A percentile compares a stretch with the other conserved stretches of the same genome.
Conservation (phyloP, 164 flowering plant species). For the Echeveria elegans region DNA sequence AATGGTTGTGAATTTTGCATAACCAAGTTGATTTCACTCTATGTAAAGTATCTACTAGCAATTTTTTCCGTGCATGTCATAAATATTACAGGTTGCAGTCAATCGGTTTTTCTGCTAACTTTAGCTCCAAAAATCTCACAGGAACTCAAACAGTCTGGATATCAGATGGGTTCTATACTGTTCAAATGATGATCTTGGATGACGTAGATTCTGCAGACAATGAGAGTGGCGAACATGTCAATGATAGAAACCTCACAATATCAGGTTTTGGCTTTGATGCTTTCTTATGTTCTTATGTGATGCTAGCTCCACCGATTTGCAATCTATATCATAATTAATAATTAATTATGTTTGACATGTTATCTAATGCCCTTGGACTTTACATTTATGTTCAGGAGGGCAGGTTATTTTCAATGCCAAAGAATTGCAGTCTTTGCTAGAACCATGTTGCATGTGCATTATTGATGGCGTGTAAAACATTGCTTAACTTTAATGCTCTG, state of each 20-base stretch:
- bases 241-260: constrained; percentile 28
- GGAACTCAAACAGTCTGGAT: constrained; percentile 63
- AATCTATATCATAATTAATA: too few relatives aligned
- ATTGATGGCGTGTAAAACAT: background rate
- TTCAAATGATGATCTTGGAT: constrained; percentile 39
- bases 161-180: constrained; percentile 61
- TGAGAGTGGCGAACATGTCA: constrained; percentile 27
- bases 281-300: background rate
- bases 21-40: background rate
- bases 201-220: constrained; percentile 28
- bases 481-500: background rate
- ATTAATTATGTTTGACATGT: too few relatives aligned
- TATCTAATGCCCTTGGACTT: background rate
- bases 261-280: constrained; percentile 41
- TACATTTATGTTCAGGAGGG: background rate
- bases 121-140: constrained; percentile 24
- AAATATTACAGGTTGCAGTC: background rate
- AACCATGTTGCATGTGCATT: background rate
- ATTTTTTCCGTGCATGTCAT: background rate
- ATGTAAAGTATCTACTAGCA: background rate
- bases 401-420: background rate
- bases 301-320: background rate
- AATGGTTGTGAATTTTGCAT: constrained; percentile 17
- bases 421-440: background rate
- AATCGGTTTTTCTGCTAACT: background rate